Evolutionary conservation across 768 basidiomycete genomes (phyloP).

Genomic region (Russula olivacea): DNA sequence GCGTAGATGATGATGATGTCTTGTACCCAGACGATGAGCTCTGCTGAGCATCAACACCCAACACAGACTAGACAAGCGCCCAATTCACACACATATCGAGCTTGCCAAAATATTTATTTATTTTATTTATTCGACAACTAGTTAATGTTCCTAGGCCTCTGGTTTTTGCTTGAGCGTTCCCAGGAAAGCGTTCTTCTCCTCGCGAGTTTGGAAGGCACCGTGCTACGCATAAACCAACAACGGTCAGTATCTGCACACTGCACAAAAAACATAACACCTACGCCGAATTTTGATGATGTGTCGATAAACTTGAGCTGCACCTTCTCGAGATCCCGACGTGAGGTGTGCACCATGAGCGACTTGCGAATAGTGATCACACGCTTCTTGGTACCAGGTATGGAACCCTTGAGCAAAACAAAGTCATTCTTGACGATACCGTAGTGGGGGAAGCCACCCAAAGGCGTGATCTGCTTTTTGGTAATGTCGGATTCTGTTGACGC

Average conservation of each 20-base stretch:
- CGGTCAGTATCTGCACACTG: constrained; percentile 4
- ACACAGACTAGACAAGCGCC: constrained; percentile 44
- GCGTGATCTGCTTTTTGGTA: constrained; percentile 90
- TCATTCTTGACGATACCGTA: constrained; percentile 99
- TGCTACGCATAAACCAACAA: constrained; percentile 45
- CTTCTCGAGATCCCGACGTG: constrained; percentile 95
- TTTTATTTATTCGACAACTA: background rate
- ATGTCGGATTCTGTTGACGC: constrained; percentile 94
- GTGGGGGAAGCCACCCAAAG: constrained; percentile 98
- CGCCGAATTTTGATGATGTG: constrained; percentile 95
- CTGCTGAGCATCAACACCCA: constrained; percentile 75
- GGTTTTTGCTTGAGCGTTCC: constrained; percentile 78
- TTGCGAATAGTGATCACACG: constrained; percentile 97
- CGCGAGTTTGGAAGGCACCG: constrained; percentile 93
- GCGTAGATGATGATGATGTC: constrained; percentile 39
- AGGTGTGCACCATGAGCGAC: constrained; percentile 93
- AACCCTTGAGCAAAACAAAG: constrained; percentile 95
- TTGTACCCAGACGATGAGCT: constrained; percentile 74
- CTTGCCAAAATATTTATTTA: background rate
- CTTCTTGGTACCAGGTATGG: constrained; percentile 93
- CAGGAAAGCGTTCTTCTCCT: constrained; percentile 94
- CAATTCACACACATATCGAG: background rate
- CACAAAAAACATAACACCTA: constrained; percentile 38
- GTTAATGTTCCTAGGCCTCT: constrained; percentile 31
- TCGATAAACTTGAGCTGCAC: constrained; percentile 98